Evolutionary conservation across 345 rosid genomes (phyloP).

Genomic region (Microthlaspi erraticum): DNA sequence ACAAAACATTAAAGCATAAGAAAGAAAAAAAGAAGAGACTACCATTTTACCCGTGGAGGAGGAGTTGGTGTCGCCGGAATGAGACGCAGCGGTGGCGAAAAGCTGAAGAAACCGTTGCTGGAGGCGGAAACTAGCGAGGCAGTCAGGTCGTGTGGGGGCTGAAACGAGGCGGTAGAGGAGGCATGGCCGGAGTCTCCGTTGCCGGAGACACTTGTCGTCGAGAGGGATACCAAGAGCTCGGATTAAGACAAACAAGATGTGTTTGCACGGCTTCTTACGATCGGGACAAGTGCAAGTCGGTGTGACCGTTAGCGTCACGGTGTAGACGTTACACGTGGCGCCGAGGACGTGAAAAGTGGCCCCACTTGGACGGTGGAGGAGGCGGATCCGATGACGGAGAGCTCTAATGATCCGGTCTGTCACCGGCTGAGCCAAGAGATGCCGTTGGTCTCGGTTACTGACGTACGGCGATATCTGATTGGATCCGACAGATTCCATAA

Average conservation of each 20-base stretch:
- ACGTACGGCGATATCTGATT: constrained; percentile 40
- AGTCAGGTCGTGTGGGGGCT: constrained; percentile 53
- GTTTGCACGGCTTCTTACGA: constrained; percentile 85
- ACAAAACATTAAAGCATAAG: neutral
- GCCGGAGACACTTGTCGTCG: constrained; percentile 65
- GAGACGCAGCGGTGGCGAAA: constrained; percentile 23
- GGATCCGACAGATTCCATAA: constrained; percentile 64
- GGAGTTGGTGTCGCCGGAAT: neutral
- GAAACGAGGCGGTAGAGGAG: constrained; percentile 54
- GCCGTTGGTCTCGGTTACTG: constrained; percentile 26
- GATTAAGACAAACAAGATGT: constrained; percentile 73
- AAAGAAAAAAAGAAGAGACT: neutral
- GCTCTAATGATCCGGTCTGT: constrained; percentile 73
- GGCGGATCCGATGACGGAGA: constrained; percentile 64
- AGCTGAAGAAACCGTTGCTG: constrained; percentile 71
- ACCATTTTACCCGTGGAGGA: constrained; percentile 37
- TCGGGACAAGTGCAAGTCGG: constrained; percentile 91
- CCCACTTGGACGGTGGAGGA: constrained; percentile 62
- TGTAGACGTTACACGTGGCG: constrained; percentile 87
- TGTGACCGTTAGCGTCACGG: constrained; percentile 57
- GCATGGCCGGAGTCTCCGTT: constrained; percentile 71
- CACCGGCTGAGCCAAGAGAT: constrained; percentile 52
- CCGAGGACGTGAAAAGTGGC: constrained; percentile 75
- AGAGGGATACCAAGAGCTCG: constrained; percentile 71
- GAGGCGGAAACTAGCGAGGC: constrained; percentile 57